phyloP scores from a whole-genome alignment of 345 rosid species.

The Salix dunnii region DNA sequence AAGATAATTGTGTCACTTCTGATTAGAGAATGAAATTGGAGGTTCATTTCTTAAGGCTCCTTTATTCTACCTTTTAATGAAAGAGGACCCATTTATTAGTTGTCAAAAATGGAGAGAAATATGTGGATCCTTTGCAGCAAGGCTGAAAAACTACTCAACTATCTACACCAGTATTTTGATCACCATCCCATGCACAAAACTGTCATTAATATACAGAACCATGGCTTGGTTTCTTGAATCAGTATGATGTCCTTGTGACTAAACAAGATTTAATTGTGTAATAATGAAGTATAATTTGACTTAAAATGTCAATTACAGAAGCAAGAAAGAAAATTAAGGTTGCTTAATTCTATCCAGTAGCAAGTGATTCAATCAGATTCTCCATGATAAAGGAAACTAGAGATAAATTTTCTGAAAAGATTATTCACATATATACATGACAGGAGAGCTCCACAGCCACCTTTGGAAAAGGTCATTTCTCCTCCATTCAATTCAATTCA shows the following conservation, averaged over 20 bases:
- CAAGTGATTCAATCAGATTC: background rate
- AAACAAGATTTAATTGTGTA: no score
- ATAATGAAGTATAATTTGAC: background rate
- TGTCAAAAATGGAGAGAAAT: background rate
- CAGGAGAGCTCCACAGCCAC: no score
- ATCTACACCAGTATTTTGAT: no score
- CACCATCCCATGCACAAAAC: no score
- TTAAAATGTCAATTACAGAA: background rate
- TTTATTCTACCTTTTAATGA: background rate
- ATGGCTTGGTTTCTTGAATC: no score
- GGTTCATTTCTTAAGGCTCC: background rate
- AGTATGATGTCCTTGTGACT: no score
- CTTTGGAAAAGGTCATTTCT: no score
- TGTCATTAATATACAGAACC: no score
- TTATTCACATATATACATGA: no score
- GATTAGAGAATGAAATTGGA: background rate
- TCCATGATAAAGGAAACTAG: background rate
- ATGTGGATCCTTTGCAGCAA: no score
- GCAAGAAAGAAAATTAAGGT: background rate
- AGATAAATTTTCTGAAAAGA: background rate
- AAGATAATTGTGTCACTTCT: background rate
- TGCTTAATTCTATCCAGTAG: background rate
- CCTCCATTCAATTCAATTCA: no score
- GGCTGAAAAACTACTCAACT: no score
- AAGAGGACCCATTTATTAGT: background rate